These are phyloP conservation scores for Trichosporon sp. DNA, from an alignment of 1,284 basidiomycete species.

Conservation along the genomic window DNA sequence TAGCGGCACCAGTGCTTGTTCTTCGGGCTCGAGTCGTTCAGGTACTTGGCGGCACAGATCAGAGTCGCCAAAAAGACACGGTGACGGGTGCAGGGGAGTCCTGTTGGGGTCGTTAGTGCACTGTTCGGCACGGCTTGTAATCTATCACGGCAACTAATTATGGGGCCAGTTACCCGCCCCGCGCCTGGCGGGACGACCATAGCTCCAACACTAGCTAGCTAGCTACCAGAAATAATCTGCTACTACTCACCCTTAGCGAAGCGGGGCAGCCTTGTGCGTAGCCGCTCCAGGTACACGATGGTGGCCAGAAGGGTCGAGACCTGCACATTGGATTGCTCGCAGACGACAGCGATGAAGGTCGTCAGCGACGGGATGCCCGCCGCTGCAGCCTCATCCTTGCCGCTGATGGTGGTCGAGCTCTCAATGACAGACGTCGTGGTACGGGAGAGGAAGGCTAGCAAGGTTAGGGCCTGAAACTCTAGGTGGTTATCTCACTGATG, in stretches of 20 bases:
- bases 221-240: no score
- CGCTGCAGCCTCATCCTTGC: slow-evolving; percentile 47
- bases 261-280: slow-evolving; percentile 71
- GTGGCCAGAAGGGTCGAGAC: slow-evolving; percentile 87
- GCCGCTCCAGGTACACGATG: slow-evolving; percentile 84
- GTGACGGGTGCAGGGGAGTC: slow-evolving; percentile 87
- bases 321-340: slow-evolving; percentile 82
- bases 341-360: slow-evolving; percentile 79
- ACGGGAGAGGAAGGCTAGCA: slow-evolving; percentile 45
- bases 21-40: slow-evolving; percentile 93
- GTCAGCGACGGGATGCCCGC: slow-evolving; percentile 68
- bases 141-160: background rate
- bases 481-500: slow-evolving; percentile 53
- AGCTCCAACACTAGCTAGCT: no score
- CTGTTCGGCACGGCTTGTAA: no score
- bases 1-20: slow-evolving; percentile 86
- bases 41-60: slow-evolving; percentile 94
- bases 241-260: slow-evolving; percentile 79
- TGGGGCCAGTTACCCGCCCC: no score
- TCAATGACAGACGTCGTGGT: slow-evolving; percentile 47
- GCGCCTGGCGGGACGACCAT: background rate
- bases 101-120: slow-evolving; percentile 50
- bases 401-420: slow-evolving; percentile 39
- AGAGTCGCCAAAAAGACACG: slow-evolving; percentile 93
- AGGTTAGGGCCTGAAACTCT: background rate